Evolutionary conservation across 495 filamentous ascomycete genomes (phyloP).

Genomic region (Lasiosphaeria ovina): DNA sequence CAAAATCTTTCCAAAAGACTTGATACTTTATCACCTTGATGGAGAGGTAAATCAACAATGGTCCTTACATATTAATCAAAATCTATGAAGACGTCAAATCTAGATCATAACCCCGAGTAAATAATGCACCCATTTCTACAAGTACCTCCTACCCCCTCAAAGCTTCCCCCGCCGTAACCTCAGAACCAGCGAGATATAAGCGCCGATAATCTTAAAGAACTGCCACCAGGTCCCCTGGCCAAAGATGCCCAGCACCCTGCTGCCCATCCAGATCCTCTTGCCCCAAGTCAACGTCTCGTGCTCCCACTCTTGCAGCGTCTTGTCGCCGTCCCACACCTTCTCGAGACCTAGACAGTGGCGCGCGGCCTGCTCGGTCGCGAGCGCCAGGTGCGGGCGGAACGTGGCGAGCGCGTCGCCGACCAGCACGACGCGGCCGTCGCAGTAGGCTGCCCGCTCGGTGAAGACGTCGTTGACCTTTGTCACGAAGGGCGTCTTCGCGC

Average conservation of each 20-base stretch:
- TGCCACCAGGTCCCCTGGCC: slow-evolving; percentile 13
- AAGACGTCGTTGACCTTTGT: slow-evolving; percentile 49
- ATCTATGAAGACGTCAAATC: too few species aligned
- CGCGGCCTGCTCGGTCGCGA: slow-evolving; percentile 46
- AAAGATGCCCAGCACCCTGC: slow-evolving; percentile 11
- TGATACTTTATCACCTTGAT: too few species aligned
- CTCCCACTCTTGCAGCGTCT: slow-evolving; percentile 8
- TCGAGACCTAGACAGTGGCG: slow-evolving; percentile 36
- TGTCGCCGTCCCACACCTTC: slow-evolving; percentile 25
- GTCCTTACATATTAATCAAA: too few species aligned
- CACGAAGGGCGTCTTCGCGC: slow-evolving; percentile 45
- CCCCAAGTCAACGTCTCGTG: slow-evolving; percentile 5
- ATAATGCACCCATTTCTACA: too few species aligned
- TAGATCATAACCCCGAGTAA: too few species aligned
- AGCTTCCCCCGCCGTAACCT: too few species aligned
- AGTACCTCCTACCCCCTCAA: too few species aligned
- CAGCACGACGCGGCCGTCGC: slow-evolving; percentile 43
- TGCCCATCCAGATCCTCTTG: slow-evolving; percentile 10
- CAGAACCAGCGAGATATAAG: too few species aligned
- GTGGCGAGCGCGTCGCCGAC: slow-evolving; percentile 51
- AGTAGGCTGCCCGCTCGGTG: slow-evolving; percentile 31
- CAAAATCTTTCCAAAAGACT: too few species aligned
- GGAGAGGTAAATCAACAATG: too few species aligned
- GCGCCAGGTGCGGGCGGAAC: slow-evolving; percentile 49
- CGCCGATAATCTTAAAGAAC: not conserved